phyloP scores from a whole-genome alignment of 108 stramenopile genomes.

The Conticribra guillardii region DNA sequence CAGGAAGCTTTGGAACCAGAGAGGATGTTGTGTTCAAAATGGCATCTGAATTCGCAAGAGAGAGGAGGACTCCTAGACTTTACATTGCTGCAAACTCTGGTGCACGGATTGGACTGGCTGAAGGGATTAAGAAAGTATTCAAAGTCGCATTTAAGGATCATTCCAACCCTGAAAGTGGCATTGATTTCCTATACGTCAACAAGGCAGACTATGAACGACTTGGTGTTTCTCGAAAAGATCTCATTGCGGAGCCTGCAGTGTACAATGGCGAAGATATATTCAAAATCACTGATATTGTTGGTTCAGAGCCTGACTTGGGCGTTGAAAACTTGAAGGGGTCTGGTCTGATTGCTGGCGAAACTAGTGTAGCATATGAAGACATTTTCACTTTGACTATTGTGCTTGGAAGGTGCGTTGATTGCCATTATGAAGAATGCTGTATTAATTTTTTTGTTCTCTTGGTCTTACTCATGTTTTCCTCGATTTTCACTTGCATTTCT shows the following conservation, averaged over 20 bases:
- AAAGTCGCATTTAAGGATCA: conserved; percentile 95
- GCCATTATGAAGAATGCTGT: not conserved
- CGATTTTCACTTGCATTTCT: not conserved
- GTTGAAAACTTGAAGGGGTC: conserved; percentile 99
- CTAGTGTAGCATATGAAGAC: conserved; percentile 94
- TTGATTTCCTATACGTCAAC: conserved; percentile 94
- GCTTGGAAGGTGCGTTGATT: conserved; percentile 63
- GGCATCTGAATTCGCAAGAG: conserved; percentile 92
- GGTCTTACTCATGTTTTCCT: not conserved
- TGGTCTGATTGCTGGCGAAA: conserved; percentile 99
- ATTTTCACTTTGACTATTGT: conserved; percentile 98
- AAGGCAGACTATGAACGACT: conserved; percentile 85
- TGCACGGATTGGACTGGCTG: conserved; percentile 97
- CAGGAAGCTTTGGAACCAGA: conserved; percentile 98
- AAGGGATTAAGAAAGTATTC: conserved; percentile 92
- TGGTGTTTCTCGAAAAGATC: conserved; percentile 42
- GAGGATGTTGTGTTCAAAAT: conserved; percentile 98
- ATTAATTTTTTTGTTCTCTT: not conserved
- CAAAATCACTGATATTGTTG: conserved; percentile 93
- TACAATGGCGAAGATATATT: conserved; percentile 67
- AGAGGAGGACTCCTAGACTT: conserved; percentile 90
- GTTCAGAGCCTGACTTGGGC: conserved; percentile 96
- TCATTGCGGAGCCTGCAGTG: conserved; percentile 55
- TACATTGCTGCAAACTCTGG: conserved; percentile 93
- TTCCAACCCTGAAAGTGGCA: conserved; percentile 94